Evolutionary conservation across 2,329 filamentous ascomycete species (phyloP), one percentile per base, ranked within the genome.

Genomic region (Phialophora macrospora): DNA sequence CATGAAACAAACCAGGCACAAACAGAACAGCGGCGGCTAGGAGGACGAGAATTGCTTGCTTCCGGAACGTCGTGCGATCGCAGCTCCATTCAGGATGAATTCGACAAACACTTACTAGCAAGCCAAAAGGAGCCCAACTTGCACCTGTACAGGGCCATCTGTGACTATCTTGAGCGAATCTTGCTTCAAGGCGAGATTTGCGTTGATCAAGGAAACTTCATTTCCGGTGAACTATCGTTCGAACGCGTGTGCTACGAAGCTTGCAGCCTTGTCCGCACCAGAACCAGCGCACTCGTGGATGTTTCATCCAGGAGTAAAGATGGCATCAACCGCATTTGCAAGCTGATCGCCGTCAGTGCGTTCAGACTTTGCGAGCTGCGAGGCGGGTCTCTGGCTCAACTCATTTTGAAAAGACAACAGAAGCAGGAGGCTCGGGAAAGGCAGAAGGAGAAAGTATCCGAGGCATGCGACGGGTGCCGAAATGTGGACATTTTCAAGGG

Each of bases 301-400:
- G 68, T 70, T 7, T 70, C 68, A 3, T 44, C 63, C 17, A 67
- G 61, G 44, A 65, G 38, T 49, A 62, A 62, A 44, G 62, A 68
- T 24, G 68, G 68, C 46, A 70, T 70, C 58, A 70, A 70, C 46
- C 66, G 66, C 7, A 48, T 70, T 24, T 70, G 66, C 60, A 70
- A 70, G 56, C 56, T 70, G 44, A 67, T 70, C 30, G 68, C 68
- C 2, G 48, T 70, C 49, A 70, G 68, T 54, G 63, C 68, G 4
- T 70, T 60, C 56, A 46, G 68, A 56, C 65, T 70, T 22, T 70
- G 68, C 46, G 68, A 70, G 57, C 62, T 70, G 20, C 66, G 68
- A 56, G 67, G 68, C 52, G 68, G 66, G 5, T 58, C 66, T 12
- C 41, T 68, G 26, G 38, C 55, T 14, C 63, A 51, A 6, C 52